Percentiles rank a stretch among this genome's conserved stretches.
phyloP scores from a whole-genome alignment of 768 basidiomycete genomes.

The Lactarius sp. region DNA sequence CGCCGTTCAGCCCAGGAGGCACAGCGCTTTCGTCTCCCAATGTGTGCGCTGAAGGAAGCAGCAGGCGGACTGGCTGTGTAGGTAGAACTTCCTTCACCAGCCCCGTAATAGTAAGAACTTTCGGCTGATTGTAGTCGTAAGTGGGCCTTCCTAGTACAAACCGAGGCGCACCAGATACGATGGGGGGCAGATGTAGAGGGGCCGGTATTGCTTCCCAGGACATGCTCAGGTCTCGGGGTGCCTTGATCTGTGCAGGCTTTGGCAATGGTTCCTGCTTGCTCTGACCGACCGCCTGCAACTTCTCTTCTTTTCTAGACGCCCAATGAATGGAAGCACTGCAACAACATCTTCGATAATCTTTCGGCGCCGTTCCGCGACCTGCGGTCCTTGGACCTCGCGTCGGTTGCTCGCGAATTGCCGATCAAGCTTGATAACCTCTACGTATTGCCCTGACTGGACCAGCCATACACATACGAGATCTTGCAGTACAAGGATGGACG shows the following conservation, averaged over 20 bases:
- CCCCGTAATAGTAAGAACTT: neutral
- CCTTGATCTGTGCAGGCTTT: constrained; percentile 15
- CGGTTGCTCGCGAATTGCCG: constrained; percentile 42
- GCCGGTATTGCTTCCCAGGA: constrained; percentile 55
- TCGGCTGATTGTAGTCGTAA: constrained; percentile 2
- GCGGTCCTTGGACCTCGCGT: constrained; percentile 38
- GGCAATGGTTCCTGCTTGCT: constrained; percentile 2
- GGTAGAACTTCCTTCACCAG: neutral
- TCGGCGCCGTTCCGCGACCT: constrained; percentile 47
- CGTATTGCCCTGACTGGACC: constrained; percentile 63
- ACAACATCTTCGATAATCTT: constrained; percentile 70
- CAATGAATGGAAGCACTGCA: constrained; percentile 53
- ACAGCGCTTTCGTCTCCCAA: neutral
- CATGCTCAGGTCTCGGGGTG: constrained; percentile 41
- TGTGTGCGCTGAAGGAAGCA: neutral
- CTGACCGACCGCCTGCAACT: constrained; percentile 34
- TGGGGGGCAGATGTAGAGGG: constrained; percentile 29
- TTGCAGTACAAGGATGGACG: constrained; percentile 56
- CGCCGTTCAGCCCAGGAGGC: constrained; percentile 13
- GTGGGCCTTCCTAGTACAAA: constrained; percentile 22
- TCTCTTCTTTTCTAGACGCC: constrained; percentile 55
- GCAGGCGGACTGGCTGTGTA: neutral
- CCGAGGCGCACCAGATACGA: constrained; percentile 3
- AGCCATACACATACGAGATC: constrained; percentile 78
- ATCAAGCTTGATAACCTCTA: constrained; percentile 74